Evolutionary conservation across 1,139 yeast species (phyloP).

Genomic region (Protomyces macrosporus): DNA sequence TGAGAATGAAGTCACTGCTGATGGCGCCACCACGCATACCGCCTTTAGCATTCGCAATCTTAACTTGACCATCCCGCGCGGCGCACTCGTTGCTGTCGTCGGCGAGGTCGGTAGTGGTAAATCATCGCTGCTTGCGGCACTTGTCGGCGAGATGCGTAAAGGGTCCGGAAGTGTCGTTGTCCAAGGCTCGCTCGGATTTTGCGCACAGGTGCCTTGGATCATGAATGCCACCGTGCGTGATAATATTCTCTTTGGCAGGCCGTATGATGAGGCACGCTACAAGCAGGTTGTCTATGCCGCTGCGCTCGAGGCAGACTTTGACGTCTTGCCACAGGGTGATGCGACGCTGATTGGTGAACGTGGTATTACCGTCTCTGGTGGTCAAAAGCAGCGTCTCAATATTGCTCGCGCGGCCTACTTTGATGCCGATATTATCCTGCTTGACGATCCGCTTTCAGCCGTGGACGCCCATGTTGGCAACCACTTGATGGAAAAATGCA

Average conservation of each 20-base stretch:
- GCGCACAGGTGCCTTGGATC: conserved; percentile 65
- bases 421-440: conserved; percentile 56
- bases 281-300: conserved; percentile 57
- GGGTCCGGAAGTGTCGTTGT: conserved; percentile 47
- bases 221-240: conserved; percentile 75
- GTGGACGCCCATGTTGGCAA: conserved; percentile 89
- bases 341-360: conserved; percentile 85
- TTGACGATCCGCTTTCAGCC: conserved; percentile 86
- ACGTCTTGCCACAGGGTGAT: conserved; percentile 73
- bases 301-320: conserved; percentile 62
- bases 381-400: conserved; percentile 83
- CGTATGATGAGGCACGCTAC: conserved; percentile 53
- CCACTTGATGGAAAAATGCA: conserved; percentile 67
- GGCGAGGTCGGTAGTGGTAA: conserved; percentile 72
- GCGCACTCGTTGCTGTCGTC: conserved; percentile 63
- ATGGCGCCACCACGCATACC: neutral
- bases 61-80: conserved; percentile 45
- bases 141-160: conserved; percentile 58
- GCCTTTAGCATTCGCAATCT: conserved; percentile 46
- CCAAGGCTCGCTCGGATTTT: conserved; percentile 41
- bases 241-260: conserved; percentile 67
- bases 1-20: neutral
- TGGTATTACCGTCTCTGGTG: conserved; percentile 88
- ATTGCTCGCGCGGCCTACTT: conserved; percentile 82
- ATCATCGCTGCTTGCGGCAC: conserved; percentile 56